A percentile compares a stretch with the other conserved stretches of the same genome.
Conservation (phyloP, 2,329 filamentous ascomycete species). For the Fusarium papillatum region DNA sequence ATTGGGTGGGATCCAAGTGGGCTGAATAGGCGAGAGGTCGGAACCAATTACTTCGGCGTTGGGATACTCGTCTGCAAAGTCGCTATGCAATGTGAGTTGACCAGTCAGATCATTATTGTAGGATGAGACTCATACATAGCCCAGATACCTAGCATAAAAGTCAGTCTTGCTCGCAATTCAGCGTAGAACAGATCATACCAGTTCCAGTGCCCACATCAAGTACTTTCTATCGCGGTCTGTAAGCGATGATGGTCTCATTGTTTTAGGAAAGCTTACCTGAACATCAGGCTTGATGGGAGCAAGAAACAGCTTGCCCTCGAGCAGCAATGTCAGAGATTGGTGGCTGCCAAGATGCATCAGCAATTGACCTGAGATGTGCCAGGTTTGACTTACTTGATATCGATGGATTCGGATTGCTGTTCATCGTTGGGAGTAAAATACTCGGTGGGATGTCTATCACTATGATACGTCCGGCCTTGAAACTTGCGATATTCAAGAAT, state of each 20-base stretch:
- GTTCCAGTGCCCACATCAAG: conserved; percentile 15
- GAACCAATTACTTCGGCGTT: conserved; percentile 37
- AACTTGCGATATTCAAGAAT: conserved; percentile 42
- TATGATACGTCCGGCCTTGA: conserved; percentile 40
- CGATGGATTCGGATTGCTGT: conserved; percentile 40
- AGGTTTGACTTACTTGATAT: conserved; percentile 33
- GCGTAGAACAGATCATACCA: conserved; percentile 2
- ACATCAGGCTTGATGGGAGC: conserved; percentile 31
- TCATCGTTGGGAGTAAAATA: conserved; percentile 44
- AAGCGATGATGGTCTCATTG: neutral
- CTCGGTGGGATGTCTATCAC: conserved; percentile 36
- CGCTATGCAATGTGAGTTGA: conserved; percentile 5
- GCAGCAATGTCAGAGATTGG: conserved; percentile 36
- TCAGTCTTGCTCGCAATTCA: neutral
- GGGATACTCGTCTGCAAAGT: conserved; percentile 38
- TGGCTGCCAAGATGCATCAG: conserved; percentile 20
- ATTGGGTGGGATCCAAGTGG: conserved; percentile 37
- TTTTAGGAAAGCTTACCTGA: conserved; percentile 19
- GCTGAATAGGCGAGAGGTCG: conserved; percentile 39
- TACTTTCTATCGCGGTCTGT: conserved; percentile 24
- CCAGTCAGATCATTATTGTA: rapidly evolving
- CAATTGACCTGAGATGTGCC: neutral
- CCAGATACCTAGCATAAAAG: conserved; percentile 32
- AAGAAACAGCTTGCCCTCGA: conserved; percentile 34
- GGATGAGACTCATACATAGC: conserved; percentile 29